These are phyloP conservation scores for Tylopilus felleus DNA, from an alignment of 768 basidiomycete genomes.

Conservation along the genomic window DNA sequence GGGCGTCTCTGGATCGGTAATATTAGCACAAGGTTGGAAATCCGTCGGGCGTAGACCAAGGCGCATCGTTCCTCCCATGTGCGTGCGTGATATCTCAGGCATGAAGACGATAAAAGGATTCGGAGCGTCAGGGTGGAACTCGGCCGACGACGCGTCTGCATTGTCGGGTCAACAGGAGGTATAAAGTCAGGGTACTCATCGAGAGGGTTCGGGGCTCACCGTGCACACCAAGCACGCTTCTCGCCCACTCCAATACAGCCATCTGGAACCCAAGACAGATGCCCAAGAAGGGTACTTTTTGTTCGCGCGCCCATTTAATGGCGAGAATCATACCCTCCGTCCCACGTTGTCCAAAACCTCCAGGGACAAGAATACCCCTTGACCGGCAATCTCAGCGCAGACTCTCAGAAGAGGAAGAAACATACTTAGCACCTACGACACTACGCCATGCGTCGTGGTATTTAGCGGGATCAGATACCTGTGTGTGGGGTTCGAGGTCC, in stretches of 20 bases:
- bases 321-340: slow-evolving; percentile 98
- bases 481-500: slow-evolving; percentile 78
- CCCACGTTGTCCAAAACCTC: slow-evolving; percentile 91
- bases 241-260: slow-evolving; percentile 92
- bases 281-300: slow-evolving; percentile 91
- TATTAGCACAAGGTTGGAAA: slow-evolving; percentile 52
- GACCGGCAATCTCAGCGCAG: slow-evolving; percentile 9
- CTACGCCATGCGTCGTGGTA: slow-evolving; percentile 97
- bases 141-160: slow-evolving; percentile 79
- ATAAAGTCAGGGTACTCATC: neutral
- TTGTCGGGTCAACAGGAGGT: slow-evolving; percentile 8
- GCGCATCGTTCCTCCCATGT: slow-evolving; percentile 99
- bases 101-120: slow-evolving; percentile 90
- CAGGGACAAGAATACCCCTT: slow-evolving; percentile 95
- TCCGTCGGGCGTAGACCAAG: slow-evolving; percentile 96
- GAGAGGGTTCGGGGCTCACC: slow-evolving; percentile 39
- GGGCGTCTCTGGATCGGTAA: slow-evolving; percentile 12
- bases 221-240: slow-evolving; percentile 70
- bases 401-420: slow-evolving; percentile 6
- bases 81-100: slow-evolving; percentile 97
- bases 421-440: slow-evolving; percentile 84
- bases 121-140: slow-evolving; percentile 62
- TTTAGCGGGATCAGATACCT: slow-evolving; percentile 73
- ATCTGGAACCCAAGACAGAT: slow-evolving; percentile 98
- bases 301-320: slow-evolving; percentile 96